Evolutionary conservation across 495 filamentous ascomycete genomes (phyloP), one percentile per base, ranked within the genome.

Genomic region (Terfezia claveryi): DNA sequence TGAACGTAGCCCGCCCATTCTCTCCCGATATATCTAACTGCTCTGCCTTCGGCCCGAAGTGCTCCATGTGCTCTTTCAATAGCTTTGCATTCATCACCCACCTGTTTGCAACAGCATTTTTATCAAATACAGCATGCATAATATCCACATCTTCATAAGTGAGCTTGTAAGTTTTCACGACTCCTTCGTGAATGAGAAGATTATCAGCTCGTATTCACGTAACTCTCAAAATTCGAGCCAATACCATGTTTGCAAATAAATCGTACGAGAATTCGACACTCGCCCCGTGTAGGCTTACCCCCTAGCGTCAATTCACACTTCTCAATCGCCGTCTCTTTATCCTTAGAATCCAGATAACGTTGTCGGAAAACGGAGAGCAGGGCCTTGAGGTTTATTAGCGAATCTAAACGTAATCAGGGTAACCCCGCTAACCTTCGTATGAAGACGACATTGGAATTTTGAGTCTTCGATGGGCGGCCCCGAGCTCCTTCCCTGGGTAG

Each of bases 81-180:
- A 83, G 78, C 37, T 74, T 75, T 5, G 87, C 79, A 50, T 80
- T 74, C 23, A 92, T 84, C 23, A 70, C 74, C 88, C 91, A 98
- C 44, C 74, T 72, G 59, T 92, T 94, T 1, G 67, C 73, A 5
- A 84, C 80, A 38, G 70, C 71, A 10, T 72, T 72, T 37, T 71
- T 77, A 64, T 93, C 80, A 64, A 98, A 96, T 37, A 89, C 74
- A 14, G 89, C 92, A 66, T 93, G 85, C 65, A 87, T 82, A 11
- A 87, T 76, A 14, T 81, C 74, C 36, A 77, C 77, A 17, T 82
- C 74, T 64, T 98, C 91, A 64, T 94, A 98, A 0, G 86, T 88
- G 54, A 98, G 73, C 50, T 82, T 84, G 63, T 95, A 94, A 4
- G 85, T 89, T 57, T 92, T 93, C 37, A 86, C 81, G 36, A 95